These are phyloP conservation scores for Rhytidhysteron rufulum DNA, from an alignment of 2,329 filamentous ascomycete species.

Conservation along the genomic window DNA sequence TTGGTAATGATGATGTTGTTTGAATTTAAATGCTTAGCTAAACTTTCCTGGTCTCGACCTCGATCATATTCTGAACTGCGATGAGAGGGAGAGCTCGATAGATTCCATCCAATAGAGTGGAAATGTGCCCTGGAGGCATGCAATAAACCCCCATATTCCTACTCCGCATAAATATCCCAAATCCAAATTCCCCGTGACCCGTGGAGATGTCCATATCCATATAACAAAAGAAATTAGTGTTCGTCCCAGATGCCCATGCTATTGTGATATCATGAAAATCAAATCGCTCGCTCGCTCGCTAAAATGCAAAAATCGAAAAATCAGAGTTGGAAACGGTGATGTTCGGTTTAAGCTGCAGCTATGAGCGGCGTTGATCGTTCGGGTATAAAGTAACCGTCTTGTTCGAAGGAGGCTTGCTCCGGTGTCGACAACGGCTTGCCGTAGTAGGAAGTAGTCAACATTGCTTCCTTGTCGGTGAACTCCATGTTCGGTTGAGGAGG, in stretches of 20 bases:
- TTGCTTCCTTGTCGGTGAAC: constrained; percentile 45
- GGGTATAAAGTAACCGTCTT: constrained; percentile 39
- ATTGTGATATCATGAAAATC: not conserved
- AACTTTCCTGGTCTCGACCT: constrained; percentile 1
- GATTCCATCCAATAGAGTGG: not conserved
- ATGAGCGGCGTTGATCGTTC: constrained; percentile 38
- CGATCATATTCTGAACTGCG: not conserved
- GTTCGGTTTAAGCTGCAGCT: constrained; percentile 33
- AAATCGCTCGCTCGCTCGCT: constrained; percentile 3
- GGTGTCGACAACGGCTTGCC: constrained; percentile 28
- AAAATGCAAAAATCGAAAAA: not conserved
- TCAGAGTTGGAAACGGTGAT: not conserved
- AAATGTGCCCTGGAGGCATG: constrained; percentile 1
- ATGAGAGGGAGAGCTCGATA: constrained; percentile 2
- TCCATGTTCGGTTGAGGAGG: constrained; percentile 43
- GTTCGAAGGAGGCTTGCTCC: constrained; percentile 32
- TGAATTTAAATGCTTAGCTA: constrained; percentile 2
- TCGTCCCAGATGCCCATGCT: too few relatives aligned
- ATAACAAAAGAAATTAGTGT: constrained; percentile 1
- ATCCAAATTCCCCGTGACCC: too few relatives aligned
- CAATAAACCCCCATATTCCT: not conserved
- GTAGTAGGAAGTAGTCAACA: constrained; percentile 46
- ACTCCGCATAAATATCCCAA: constrained; percentile 1
- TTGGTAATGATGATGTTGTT: not conserved
- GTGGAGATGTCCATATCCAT: not conserved